phyloP scores from a whole-genome alignment of 139 green algal genomes.

The Mesotaenium endlicherianum region DNA sequence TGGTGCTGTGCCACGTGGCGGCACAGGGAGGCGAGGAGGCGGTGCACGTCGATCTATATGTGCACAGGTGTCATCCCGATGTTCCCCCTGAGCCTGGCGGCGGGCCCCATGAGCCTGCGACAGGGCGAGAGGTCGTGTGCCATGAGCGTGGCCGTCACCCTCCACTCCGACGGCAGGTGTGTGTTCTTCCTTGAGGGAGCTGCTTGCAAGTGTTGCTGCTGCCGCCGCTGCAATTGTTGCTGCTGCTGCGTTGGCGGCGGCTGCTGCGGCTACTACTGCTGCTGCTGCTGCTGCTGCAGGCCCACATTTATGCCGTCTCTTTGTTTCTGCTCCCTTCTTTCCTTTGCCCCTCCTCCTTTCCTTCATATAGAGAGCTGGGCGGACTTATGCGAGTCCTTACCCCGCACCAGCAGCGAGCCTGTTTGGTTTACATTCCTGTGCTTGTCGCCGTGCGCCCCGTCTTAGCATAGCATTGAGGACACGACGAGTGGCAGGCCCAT shows the following conservation, averaged over 20 bases:
- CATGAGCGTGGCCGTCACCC: conserved; percentile 61
- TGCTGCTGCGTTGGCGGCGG: neutral
- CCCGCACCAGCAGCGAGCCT: too few species aligned
- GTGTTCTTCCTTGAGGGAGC: too few species aligned
- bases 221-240: neutral
- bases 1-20: neutral
- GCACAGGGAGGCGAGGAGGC: conserved; percentile 56
- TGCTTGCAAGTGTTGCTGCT: neutral
- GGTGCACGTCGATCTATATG: conserved; percentile 78
- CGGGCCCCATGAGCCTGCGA: conserved; percentile 75
- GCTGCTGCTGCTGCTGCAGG: neutral
- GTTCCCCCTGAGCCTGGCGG: conserved; percentile 74
- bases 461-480: too few species aligned
- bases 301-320: too few species aligned
- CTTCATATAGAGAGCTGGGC: too few species aligned
- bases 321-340: neutral
- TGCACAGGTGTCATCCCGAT: conserved; percentile 75
- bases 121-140: conserved; percentile 50
- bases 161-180: conserved; percentile 62
- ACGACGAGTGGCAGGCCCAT: too few species aligned
- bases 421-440: too few species aligned
- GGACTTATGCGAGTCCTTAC: too few species aligned
- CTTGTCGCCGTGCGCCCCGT: too few species aligned
- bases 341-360: neutral
- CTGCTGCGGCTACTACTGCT: neutral